A percentile compares a stretch with the other conserved stretches of the same genome.
phyloP scores from a whole-genome alignment of 2,329 filamentous ascomycete genomes.

The Lasiodiplodia sp. region DNA sequence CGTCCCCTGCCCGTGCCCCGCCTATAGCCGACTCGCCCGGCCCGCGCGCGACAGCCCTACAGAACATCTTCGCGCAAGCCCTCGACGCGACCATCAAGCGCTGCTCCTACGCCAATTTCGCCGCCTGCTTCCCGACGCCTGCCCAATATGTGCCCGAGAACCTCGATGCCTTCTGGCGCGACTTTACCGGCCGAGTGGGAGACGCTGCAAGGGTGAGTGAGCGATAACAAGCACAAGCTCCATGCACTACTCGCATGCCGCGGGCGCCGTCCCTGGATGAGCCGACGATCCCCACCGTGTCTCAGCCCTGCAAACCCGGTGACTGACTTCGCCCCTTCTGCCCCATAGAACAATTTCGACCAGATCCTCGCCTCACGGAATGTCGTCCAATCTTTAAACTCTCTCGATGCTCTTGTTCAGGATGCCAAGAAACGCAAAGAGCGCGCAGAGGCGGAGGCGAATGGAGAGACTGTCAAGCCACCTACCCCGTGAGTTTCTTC shows the following conservation, averaged over 20 bases:
- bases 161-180: conserved; percentile 63
- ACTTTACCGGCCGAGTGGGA: conserved; percentile 66
- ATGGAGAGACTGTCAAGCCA: conserved; percentile 43
- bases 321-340: background rate
- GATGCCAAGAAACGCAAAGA: conserved; percentile 64
- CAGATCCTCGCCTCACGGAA: conserved; percentile 63
- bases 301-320: background rate
- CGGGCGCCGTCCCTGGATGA: background rate
- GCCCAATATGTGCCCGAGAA: conserved; percentile 63
- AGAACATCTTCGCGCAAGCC: conserved; percentile 67
- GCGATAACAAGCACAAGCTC: background rate
- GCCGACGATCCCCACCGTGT: background rate
- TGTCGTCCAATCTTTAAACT: conserved; percentile 65
- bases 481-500: conserved; percentile 33
- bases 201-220: conserved; percentile 57
- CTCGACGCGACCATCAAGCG: conserved; percentile 66
- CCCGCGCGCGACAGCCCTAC: conserved; percentile 65
- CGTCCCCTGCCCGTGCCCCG: conserved; percentile 61
- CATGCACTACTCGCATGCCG: background rate
- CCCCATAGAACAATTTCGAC: conserved; percentile 61
- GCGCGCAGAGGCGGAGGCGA: conserved; percentile 47
- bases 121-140: conserved; percentile 69
- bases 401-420: conserved; percentile 65
- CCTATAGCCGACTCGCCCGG: conserved; percentile 64
- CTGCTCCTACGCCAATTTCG: conserved; percentile 67